phyloP scores from a whole-genome alignment of 495 filamentous ascomycete genomes.

The Diplogelasinospora grovesii region DNA sequence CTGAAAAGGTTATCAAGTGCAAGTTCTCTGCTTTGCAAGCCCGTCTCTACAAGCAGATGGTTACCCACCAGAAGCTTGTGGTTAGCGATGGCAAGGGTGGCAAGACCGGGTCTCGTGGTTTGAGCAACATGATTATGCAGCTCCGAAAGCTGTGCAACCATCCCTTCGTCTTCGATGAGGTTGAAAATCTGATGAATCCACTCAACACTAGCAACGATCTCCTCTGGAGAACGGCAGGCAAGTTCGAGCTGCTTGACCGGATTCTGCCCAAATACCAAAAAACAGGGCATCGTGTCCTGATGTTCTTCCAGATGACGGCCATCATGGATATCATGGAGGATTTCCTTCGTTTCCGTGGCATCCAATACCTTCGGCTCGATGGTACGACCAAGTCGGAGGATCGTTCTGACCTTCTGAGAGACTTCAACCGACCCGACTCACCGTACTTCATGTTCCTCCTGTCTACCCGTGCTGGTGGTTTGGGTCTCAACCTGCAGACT shows the following conservation, averaged over 20 bases:
- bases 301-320: conserved; percentile 99
- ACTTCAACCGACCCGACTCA: conserved; percentile 84
- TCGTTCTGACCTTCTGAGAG: conserved; percentile 78
- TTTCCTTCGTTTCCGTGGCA: conserved; percentile 75
- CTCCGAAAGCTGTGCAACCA: conserved; percentile 98
- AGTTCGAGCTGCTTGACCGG: conserved; percentile 92
- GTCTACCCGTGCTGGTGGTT: conserved; percentile 96
- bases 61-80: conserved; percentile 86
- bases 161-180: conserved; percentile 95
- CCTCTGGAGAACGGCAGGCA: conserved; percentile 92
- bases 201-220: conserved; percentile 78
- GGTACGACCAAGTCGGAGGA: conserved; percentile 97
- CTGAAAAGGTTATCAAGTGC: conserved; percentile 97
- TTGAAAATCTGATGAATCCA: conserved; percentile 97
- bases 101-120: conserved; percentile 88
- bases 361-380: conserved; percentile 85
- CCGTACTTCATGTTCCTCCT: conserved; percentile 96
- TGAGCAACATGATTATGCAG: conserved; percentile 99
- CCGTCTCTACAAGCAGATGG: conserved; percentile 91
- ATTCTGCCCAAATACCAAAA: conserved; percentile 86
- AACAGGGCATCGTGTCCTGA: conserved; percentile 86
- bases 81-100: conserved; percentile 94
- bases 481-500: conserved; percentile 93
- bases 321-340: conserved; percentile 99
- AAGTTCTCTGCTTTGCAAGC: conserved; percentile 92